These are phyloP conservation scores for Dothistroma septosporum DNA, from an alignment of 2,329 filamentous ascomycete species.

Conservation along the genomic window DNA sequence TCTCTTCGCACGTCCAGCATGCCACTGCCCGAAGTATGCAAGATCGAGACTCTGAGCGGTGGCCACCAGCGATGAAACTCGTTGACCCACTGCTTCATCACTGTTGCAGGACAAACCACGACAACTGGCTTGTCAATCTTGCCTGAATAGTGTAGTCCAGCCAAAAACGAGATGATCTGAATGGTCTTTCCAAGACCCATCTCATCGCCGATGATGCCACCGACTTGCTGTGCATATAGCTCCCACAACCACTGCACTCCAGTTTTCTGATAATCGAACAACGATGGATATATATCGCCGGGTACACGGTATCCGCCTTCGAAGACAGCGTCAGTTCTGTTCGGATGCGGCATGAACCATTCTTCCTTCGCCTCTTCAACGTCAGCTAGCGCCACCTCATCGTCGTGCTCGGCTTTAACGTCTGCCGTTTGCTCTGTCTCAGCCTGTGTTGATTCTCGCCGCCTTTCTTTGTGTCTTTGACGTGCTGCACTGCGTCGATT, in stretches of 20 bases:
- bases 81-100: constrained; percentile 96
- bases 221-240: constrained; percentile 81
- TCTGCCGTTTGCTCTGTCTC: constrained; percentile 4
- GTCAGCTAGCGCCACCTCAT: constrained; percentile 34
- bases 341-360: constrained; percentile 84
- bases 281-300: constrained; percentile 84
- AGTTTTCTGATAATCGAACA: constrained; percentile 97
- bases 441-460: constrained; percentile 15
- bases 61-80: constrained; percentile 99
- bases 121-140: constrained; percentile 80
- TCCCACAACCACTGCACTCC: constrained; percentile 96
- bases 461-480: constrained; percentile 30
- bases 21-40: constrained; percentile 92
- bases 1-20: constrained; percentile 76
- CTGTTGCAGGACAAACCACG: constrained; percentile 87
- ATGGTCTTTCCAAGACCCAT: constrained; percentile 99
- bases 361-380: constrained; percentile 50
- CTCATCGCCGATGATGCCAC: constrained; percentile 93
- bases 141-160: constrained; percentile 86
- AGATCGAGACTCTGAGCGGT: constrained; percentile 89
- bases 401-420: constrained; percentile 20
- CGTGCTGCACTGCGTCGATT: constrained; percentile 59
- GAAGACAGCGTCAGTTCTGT: constrained; percentile 69
- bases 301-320: constrained; percentile 75
- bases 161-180: constrained; percentile 75